phyloP scores from a whole-genome alignment of 2,329 filamentous ascomycete genomes.

The Colletotrichum horii region DNA sequence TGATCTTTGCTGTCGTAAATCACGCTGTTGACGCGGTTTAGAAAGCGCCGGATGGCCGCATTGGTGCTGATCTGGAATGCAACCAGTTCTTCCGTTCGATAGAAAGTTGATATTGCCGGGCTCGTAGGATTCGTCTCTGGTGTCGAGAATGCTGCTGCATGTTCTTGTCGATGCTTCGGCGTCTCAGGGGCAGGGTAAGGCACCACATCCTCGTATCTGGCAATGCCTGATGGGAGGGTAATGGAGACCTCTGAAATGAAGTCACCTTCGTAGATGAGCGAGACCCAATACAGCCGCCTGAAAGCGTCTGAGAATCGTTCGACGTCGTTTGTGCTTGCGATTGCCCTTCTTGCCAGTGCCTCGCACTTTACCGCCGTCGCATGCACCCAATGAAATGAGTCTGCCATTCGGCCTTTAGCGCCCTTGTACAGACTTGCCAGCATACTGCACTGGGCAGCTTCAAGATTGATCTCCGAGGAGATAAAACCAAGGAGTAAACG shows the following conservation, averaged over 20 bases:
- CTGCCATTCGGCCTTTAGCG: slow-evolving; percentile 25
- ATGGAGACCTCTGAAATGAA: slow-evolving; percentile 34
- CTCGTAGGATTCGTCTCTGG: not conserved
- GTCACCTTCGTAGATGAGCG: slow-evolving; percentile 34
- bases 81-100: slow-evolving; percentile 27
- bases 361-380: slow-evolving; percentile 32
- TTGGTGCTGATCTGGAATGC: slow-evolving; percentile 36
- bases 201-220: slow-evolving; percentile 31
- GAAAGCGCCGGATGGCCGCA: slow-evolving; percentile 32
- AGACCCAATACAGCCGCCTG: slow-evolving; percentile 31
- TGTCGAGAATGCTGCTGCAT: not conserved
- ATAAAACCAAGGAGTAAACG: slow-evolving; percentile 26
- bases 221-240: slow-evolving; percentile 31
- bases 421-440: slow-evolving; percentile 31
- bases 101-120: not conserved
- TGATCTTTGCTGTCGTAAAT: slow-evolving; percentile 33
- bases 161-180: not conserved
- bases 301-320: slow-evolving; percentile 25
- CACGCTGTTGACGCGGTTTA: slow-evolving; percentile 33
- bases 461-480: slow-evolving; percentile 24
- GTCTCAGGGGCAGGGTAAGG: slow-evolving; percentile 24
- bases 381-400: slow-evolving; percentile 31
- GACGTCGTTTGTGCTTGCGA: not conserved
- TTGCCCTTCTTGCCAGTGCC: slow-evolving; percentile 20
- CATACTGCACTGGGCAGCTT: slow-evolving; percentile 31